phyloP scores from a whole-genome alignment of 345 rosid species.

The Brassica juncea region DNA sequence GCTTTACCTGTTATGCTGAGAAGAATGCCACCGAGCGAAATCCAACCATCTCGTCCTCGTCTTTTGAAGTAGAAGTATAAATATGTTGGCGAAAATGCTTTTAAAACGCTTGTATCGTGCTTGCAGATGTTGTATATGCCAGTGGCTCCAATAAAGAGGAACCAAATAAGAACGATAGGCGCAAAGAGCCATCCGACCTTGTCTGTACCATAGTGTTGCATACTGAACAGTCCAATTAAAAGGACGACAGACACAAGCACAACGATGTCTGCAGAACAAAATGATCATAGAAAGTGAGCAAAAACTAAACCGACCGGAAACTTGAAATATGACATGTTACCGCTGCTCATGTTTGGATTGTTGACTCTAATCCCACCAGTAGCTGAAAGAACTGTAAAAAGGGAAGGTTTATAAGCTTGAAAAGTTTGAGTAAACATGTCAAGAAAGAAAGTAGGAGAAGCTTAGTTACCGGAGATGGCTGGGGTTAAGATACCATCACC shows the following conservation, averaged over 20 bases:
- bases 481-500: slow-evolving; percentile 99
- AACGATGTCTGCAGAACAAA: slow-evolving; percentile 58
- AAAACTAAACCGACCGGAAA: neutral
- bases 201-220: slow-evolving; percentile 95
- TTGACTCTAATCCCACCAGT: slow-evolving; percentile 84
- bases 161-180: slow-evolving; percentile 87
- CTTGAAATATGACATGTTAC: slow-evolving; percentile 40
- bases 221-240: slow-evolving; percentile 77
- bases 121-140: slow-evolving; percentile 79
- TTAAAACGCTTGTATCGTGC: slow-evolving; percentile 66
- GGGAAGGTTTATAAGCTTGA: neutral
- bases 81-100: slow-evolving; percentile 84
- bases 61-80: slow-evolving; percentile 69
- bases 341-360: slow-evolving; percentile 57
- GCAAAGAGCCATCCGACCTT: slow-evolving; percentile 97
- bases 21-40: slow-evolving; percentile 90
- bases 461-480: slow-evolving; percentile 83
- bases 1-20: slow-evolving; percentile 84
- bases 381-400: slow-evolving; percentile 85
- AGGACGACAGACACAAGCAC: slow-evolving; percentile 71
- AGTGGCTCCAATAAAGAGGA: slow-evolving; percentile 83
- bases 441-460: neutral
- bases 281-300: neutral
- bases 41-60: slow-evolving; percentile 68
- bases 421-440: neutral